Percentiles rank a stretch among this genome's conserved stretches.
These are phyloP conservation scores for Spiraea crenata DNA, from an alignment of 331 rosid genomes.

Conservation along the genomic window DNA sequence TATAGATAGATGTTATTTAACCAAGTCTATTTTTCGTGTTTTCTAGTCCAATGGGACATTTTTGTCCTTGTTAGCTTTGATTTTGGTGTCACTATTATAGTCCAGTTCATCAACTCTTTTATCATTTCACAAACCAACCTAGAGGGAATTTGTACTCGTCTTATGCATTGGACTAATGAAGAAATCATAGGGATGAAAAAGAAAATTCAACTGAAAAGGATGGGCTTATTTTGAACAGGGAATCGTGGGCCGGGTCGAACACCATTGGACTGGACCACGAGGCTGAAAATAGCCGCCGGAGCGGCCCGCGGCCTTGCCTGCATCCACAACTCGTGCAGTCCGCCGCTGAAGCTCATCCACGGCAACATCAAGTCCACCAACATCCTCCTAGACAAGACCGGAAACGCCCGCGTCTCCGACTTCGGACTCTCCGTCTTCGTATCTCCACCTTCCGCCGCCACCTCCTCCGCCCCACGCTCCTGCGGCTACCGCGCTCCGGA, in stretches of 20 bases:
- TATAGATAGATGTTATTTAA: too few relatives aligned
- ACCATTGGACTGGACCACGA: slow-evolving; percentile 84
- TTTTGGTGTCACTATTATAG: too few relatives aligned
- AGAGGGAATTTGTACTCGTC: too few relatives aligned
- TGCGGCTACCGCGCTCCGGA: slow-evolving; percentile 87
- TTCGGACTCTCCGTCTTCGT: slow-evolving; percentile 66
- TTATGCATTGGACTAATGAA: too few relatives aligned
- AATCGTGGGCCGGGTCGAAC: slow-evolving; percentile 91
- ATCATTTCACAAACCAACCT: too few relatives aligned
- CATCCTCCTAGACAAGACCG: slow-evolving; percentile 55
- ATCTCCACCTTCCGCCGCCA: slow-evolving; percentile 17
- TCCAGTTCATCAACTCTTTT: too few relatives aligned
- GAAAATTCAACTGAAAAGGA: too few relatives aligned
- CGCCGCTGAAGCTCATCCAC: slow-evolving; percentile 63
- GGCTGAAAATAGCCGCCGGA: slow-evolving; percentile 72
- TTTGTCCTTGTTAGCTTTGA: too few relatives aligned
- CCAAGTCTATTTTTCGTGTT: too few relatives aligned
- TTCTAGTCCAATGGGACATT: too few relatives aligned
- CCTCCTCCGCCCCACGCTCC: slow-evolving; percentile 29
- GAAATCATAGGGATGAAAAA: too few relatives aligned
- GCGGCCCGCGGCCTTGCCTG: slow-evolving; percentile 71
- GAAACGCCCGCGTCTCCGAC: slow-evolving; percentile 63
- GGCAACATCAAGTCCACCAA: slow-evolving; percentile 89
- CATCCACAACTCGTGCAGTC: slow-evolving; percentile 65
- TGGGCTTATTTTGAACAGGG: slow-evolving; percentile 34